These are phyloP conservation scores for Bidens hawaiensis DNA, from an alignment of 140 eudicot species.

Conservation along the genomic window DNA sequence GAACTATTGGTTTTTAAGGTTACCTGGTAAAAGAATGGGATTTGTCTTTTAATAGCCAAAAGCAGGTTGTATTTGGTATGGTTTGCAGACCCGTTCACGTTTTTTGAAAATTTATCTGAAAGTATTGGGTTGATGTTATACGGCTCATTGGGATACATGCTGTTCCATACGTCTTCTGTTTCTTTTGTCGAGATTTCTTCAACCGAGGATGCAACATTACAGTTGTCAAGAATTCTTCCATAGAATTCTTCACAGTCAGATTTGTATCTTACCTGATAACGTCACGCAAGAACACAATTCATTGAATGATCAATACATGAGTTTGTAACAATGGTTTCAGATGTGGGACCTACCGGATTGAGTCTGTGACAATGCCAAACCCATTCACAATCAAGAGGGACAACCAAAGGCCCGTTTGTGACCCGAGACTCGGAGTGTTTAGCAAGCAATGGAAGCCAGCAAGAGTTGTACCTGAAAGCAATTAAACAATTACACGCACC, in stretches of 20 bases:
- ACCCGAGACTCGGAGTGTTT: conserved; percentile 47
- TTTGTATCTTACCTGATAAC: conserved; percentile 72
- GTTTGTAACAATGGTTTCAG: neutral
- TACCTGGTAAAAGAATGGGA: conserved; percentile 83
- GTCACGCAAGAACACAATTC: conserved; percentile 5
- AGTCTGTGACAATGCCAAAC: conserved; percentile 99
- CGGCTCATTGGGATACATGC: conserved; percentile 58
- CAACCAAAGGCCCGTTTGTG: conserved; percentile 77
- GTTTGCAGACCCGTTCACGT: conserved; percentile 23
- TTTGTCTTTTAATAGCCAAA: conserved; percentile 72
- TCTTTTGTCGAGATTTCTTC: conserved; percentile 40
- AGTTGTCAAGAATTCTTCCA: conserved; percentile 75
- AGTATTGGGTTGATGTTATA: conserved; percentile 35
- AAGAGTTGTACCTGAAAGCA: conserved; percentile 65
- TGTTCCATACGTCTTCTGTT: conserved; percentile 69
- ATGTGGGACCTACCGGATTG: conserved; percentile 63
- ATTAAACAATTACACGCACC: neutral
- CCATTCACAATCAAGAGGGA: conserved; percentile 99
- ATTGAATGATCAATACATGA: conserved; percentile 6
- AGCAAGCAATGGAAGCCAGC: conserved; percentile 96
- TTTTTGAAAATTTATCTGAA: conserved; percentile 20
- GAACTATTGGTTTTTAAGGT: conserved; percentile 1
- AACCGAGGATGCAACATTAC: conserved; percentile 60
- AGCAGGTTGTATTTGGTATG: conserved; percentile 63
- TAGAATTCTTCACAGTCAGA: conserved; percentile 72